Evolutionary conservation across 768 basidiomycete species (phyloP), one percentile per base, ranked within the genome.

Genomic region (Clitopilus passeckerianus): DNA sequence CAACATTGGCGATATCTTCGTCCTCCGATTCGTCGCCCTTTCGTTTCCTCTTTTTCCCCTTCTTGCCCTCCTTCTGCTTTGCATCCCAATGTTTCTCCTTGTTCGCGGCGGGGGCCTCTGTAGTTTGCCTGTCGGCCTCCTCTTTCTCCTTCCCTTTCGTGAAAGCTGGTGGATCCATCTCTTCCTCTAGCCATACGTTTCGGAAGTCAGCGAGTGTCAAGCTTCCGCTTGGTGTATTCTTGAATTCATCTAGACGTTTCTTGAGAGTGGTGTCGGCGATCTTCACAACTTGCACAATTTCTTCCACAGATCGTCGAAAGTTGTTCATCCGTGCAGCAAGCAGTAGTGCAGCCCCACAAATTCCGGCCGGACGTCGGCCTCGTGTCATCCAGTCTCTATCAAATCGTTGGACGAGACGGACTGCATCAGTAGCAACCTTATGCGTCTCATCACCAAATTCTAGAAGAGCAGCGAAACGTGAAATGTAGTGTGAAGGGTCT

Each of bases 271-370:
- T 88, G 67, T 98, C 95, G n/a, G 95, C 93, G 64, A 98, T 97
- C 75, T 98, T 99, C 64, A 98, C 97, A 15, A 99, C 95, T 69
- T 99, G 97, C 18, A 98, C 95, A 53, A 99, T 91, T 72, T 99
- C 97, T 68, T 95, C 91, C 10, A 98, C 81, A 23, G 89, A 92
- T 52, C 97, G 80, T 44, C 95, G 79, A 68, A 96, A 98, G 72
- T 97, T 97, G 75, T 96, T 98, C 97, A 99, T 98, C 23, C 97
- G 86, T 33, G 95, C 97, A 0, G 97, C 97, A 15, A 99, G 84
- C 41, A 98, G 81, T 27, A 98, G 82, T 24, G 93, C 94, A 0
- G 97, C 97, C 30, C 97, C 97, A 68, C 97, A 99, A 61, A 99
- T 95, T 20, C 97, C 97, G 0, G 97, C 94, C 0, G 97, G 97